Evolutionary conservation across 164 flowering plant genomes (phyloP), one percentile per base, ranked within the genome.

Genomic region (Vitis rupestris): DNA sequence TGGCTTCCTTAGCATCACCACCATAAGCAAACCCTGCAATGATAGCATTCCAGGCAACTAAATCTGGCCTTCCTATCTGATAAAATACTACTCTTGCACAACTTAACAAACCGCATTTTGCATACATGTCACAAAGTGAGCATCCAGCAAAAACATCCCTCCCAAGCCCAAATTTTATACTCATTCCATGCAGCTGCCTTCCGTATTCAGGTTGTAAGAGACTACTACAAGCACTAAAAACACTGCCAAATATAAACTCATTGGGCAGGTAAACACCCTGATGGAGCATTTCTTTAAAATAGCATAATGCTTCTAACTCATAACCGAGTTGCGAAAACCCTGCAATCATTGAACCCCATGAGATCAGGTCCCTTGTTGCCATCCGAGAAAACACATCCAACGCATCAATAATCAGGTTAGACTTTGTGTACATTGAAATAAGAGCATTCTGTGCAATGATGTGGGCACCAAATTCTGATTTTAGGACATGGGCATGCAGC

Each of bases 61-160:
- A 63, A 81, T 90, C 93, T 13, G 89, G 91, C 14, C 19, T 67
- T 54, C 84, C 81, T 59, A 87, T 86, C 70, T 78, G 82, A 73
- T 63, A 49, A 69, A 90, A 90, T n/a, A 70, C 85, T 3, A 16
- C 70, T 72, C 54, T 77, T 27, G 90, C 88, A 70, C 70, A 86
- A 65, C 72, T 70, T 54, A 87, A 75, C 30, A 75, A 67, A 66
- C 86, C 87, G 74, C 88, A 86, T 76, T 86, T 89, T 37, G 91
- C 89, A 82, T 90, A 90, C 93, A 90, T 80, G 79, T 86, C 86
- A 69, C 87, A 76, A n/a, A 90, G 81, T 57, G 96, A 83, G 78
- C 92, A 86, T 56, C 88, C 88, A 8, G 82, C 80, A 69, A 82
- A 88, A 59, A 52, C 63, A 61, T 87, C 77, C 72, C 70, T 63